phyloP scores from a whole-genome alignment of 2,329 filamentous ascomycete species.

The Beauveria sp. region DNA sequence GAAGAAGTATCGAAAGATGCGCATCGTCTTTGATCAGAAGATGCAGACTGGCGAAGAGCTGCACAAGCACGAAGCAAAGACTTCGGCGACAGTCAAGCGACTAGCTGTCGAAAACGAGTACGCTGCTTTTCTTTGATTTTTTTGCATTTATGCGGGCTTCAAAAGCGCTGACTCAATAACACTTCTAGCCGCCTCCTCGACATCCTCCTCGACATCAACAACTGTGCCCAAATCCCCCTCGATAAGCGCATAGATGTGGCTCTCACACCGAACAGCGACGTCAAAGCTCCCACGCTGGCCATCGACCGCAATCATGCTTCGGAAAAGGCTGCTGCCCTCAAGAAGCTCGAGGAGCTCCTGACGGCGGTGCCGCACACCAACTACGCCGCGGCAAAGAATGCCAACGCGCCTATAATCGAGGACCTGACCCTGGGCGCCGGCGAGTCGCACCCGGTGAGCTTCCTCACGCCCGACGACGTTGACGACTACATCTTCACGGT shows the following conservation, averaged over 20 bases:
- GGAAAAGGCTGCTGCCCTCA: slow-evolving; percentile 36
- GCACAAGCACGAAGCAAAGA: slow-evolving; percentile 74
- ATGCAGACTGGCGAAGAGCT: slow-evolving; percentile 76
- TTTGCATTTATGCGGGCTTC: not conserved
- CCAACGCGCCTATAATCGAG: slow-evolving; percentile 49
- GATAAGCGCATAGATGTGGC: slow-evolving; percentile 68
- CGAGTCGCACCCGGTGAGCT: slow-evolving; percentile 52
- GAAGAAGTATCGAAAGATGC: slow-evolving; percentile 95
- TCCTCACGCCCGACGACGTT: slow-evolving; percentile 61
- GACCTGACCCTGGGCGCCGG: slow-evolving; percentile 43
- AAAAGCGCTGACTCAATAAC: slow-evolving; percentile 14
- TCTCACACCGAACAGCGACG: slow-evolving; percentile 35
- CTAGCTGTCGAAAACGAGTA: slow-evolving; percentile 92
- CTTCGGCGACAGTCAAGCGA: slow-evolving; percentile 71
- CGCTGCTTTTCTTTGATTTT: slow-evolving; percentile 20
- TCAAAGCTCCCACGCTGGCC: slow-evolving; percentile 24
- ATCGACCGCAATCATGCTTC: slow-evolving; percentile 27
- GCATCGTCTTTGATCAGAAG: slow-evolving; percentile 66
- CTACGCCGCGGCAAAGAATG: slow-evolving; percentile 49
- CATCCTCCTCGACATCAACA: slow-evolving; percentile 82
- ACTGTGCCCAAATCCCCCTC: slow-evolving; percentile 67
- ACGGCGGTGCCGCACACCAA: slow-evolving; percentile 43
- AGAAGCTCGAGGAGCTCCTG: slow-evolving; percentile 43
- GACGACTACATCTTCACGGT: slow-evolving; percentile 65
- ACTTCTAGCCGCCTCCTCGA: slow-evolving; percentile 71